These are phyloP conservation scores for Fusarium sp. DNA, from an alignment of 2,329 filamentous ascomycete species.

Conservation along the genomic window DNA sequence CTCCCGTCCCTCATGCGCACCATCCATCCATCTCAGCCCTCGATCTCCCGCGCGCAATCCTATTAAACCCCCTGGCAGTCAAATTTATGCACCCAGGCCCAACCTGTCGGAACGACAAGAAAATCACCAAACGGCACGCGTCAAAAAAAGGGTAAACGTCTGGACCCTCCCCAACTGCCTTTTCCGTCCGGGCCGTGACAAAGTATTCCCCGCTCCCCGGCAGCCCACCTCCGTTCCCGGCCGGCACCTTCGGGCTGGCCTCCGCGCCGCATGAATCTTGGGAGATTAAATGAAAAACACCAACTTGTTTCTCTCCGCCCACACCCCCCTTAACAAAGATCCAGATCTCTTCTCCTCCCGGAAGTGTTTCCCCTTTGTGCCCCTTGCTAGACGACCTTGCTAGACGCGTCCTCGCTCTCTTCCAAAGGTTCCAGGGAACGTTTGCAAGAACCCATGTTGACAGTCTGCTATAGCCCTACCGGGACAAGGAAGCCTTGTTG, in stretches of 20 bases:
- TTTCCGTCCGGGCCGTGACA: not conserved
- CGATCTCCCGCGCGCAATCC: not conserved
- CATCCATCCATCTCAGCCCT: conserved; percentile 3
- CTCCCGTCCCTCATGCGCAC: not conserved
- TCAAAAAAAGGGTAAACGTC: not conserved
- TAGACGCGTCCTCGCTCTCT: not conserved
- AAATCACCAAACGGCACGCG: not conserved
- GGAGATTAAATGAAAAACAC: conserved; percentile 36
- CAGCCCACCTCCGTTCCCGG: conserved; percentile 15
- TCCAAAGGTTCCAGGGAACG: conserved; percentile 16
- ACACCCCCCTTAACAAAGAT: conserved; percentile 10
- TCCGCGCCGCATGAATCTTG: conserved; percentile 42
- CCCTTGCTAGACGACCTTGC: not conserved
- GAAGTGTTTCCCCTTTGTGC: conserved; percentile 13
- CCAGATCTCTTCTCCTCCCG: conserved; percentile 22
- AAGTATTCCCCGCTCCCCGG: conserved; percentile 17
- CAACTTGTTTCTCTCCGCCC: conserved; percentile 17
- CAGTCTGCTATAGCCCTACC: conserved; percentile 4
- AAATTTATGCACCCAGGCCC: not conserved
- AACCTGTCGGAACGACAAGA: not conserved
- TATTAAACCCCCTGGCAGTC: not conserved
- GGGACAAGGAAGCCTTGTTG: conserved; percentile 15
- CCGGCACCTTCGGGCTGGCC: conserved; percentile 33
- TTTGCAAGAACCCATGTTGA: conserved; percentile 12
- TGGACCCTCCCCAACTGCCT: not conserved